Evolutionary conservation across 1,284 basidiomycete species (phyloP), one percentile per base, ranked within the genome.

Genomic region (Caloboletus inedulis): DNA sequence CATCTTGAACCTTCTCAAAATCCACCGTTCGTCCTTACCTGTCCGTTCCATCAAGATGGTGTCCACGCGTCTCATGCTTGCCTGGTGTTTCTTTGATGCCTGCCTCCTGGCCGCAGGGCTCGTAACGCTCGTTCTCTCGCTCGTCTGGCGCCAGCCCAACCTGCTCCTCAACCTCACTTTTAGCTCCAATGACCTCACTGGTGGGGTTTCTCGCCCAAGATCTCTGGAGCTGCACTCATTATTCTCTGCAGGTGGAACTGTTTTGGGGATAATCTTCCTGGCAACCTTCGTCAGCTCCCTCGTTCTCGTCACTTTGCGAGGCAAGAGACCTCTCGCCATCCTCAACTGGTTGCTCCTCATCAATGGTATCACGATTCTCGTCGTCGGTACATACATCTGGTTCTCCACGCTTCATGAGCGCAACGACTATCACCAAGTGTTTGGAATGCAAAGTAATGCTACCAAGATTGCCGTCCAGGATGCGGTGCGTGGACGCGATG

Each of bases 321-420:
- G 84, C 57, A 83, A 84, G 63, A 79, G 83, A 57, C 85, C 82
- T 5, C 69, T 78, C 42, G 80, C 85, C 51, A 65, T 86, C 35
- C 80, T 93, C 60, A 92, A 92, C 71, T 89, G 83, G 75, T 59
- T 76, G 14, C 80, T 93, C 46, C 69, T 91, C 37, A 51, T 77
- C 33, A 83, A 91, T 59, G 77, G 77, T 13, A 62, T 87, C 44
- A 74, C 76, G 23, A 75, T 86, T 35, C 69, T 86, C 49, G 61
- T 83, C 47, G 70, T 89, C 41, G 89, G 88, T 46, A 81, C 82
- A 19, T 78, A 81, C 56, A 71, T 93, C 52, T 94, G 91, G 91
- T 81, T 87, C 71, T 89, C 74, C 67, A 89, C 90, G 3, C 76
- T 94, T 14, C 69, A 77, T 49, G 84, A 91, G 65, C 80, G 85